Conservation (phyloP, 345 rosid species). For the Sisymbrium altissimum region DNA sequence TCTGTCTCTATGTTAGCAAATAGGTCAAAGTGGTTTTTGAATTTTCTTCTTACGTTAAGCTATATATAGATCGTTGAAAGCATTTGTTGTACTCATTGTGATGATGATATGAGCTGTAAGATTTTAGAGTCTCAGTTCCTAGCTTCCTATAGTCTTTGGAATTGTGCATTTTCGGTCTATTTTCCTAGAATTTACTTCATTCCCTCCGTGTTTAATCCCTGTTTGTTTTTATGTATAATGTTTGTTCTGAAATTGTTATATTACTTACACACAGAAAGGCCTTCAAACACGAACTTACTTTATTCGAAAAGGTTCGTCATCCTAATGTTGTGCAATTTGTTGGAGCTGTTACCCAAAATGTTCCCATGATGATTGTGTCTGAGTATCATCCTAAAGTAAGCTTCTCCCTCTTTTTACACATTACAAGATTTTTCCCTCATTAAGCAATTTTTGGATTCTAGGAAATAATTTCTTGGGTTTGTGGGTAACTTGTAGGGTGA, state of each 20-base stretch:
- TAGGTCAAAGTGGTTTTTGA: not conserved
- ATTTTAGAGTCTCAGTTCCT: not conserved
- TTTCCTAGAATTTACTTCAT: not conserved
- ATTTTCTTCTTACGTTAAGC: not conserved
- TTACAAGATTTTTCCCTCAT: not conserved
- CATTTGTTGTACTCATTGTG: not conserved
- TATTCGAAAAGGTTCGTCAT: constrained; percentile 91
- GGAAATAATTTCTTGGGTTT: constrained; percentile 1
- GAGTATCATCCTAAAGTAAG: constrained; percentile 91
- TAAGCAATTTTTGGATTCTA: not conserved
- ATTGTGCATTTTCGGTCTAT: not conserved
- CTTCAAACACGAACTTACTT: constrained; percentile 84
- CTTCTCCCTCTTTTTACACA: constrained; percentile 8
- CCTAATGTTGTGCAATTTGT: constrained; percentile 98
- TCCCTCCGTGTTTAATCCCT: not conserved
- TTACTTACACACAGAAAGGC: constrained; percentile 54
- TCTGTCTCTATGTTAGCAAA: not conserved
- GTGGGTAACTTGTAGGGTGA: constrained; percentile 69
- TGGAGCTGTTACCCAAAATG: constrained; percentile 97
- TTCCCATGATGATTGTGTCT: constrained; percentile 95
- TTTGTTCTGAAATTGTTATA: constrained; percentile 11
- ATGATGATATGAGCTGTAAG: constrained; percentile 6
- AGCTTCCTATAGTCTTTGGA: not conserved
- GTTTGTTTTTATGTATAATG: not conserved
- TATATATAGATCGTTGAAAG: not conserved